phyloP scores from a whole-genome alignment of 805 yeast species.

The Starmerella lactis-condensi region DNA sequence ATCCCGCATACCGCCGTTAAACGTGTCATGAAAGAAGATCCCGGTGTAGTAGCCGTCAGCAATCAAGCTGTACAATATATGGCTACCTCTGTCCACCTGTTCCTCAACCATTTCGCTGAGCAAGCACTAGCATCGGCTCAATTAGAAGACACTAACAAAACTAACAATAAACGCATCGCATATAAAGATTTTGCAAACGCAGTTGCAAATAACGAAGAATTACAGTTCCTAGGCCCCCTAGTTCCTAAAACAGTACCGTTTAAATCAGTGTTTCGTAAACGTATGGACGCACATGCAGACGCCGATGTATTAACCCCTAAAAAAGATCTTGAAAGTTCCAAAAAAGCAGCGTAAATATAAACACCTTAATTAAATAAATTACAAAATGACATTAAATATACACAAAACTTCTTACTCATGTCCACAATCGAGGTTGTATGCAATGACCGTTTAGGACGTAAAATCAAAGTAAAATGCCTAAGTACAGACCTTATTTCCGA shows the following conservation, averaged over 20 bases:
- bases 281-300: slow-evolving; percentile 7
- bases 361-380: too few species aligned
- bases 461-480: slow-evolving; percentile 67
- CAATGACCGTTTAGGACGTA: slow-evolving; percentile 70
- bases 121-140: slow-evolving; percentile 51
- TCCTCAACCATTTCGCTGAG: slow-evolving; percentile 49
- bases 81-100: slow-evolving; percentile 62
- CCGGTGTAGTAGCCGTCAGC: slow-evolving; percentile 49
- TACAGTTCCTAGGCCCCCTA: slow-evolving; percentile 44
- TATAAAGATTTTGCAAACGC: slow-evolving; percentile 55
- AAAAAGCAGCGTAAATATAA: too few species aligned
- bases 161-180: slow-evolving; percentile 48
- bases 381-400: too few species aligned
- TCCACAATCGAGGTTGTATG: slow-evolving; percentile 57
- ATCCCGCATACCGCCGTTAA: slow-evolving; percentile 54
- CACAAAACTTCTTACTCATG: too few species aligned
- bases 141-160: too few species aligned
- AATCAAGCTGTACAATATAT: slow-evolving; percentile 56
- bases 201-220: slow-evolving; percentile 38
- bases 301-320: slow-evolving; percentile 4
- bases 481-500: slow-evolving; percentile 77
- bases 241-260: slow-evolving; percentile 32
- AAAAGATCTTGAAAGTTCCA: too few species aligned
- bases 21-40: slow-evolving; percentile 55
- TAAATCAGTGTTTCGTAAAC: slow-evolving; percentile 5